Conservation (phyloP, 2,329 filamentous ascomycete species). For the Xylaria sp. region DNA sequence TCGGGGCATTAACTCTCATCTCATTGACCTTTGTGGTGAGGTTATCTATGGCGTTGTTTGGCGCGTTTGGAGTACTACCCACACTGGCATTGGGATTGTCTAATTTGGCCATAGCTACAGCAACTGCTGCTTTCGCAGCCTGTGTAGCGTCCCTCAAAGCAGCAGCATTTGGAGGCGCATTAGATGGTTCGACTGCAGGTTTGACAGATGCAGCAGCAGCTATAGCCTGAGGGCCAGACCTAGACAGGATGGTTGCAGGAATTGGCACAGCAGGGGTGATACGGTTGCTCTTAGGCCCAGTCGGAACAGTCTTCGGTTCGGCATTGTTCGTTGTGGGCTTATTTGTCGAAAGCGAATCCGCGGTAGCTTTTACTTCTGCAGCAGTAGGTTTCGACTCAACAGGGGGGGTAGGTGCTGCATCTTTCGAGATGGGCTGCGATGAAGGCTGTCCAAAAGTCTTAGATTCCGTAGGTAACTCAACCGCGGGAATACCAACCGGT, state of each 20-base stretch:
- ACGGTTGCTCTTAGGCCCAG: conserved; percentile 62
- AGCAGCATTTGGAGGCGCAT: conserved; percentile 52
- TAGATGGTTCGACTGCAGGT: conserved; percentile 52
- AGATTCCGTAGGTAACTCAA: conserved; percentile 62
- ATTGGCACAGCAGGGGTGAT: conserved; percentile 75
- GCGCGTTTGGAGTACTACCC: conserved; percentile 43
- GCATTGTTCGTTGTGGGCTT: conserved; percentile 51
- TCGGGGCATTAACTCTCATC: conserved; percentile 73
- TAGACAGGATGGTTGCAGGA: conserved; percentile 55
- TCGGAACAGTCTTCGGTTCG: conserved; percentile 54
- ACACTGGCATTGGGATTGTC: conserved; percentile 49
- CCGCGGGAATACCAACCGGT: conserved; percentile 56
- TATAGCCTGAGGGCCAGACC: conserved; percentile 45
- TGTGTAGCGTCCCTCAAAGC: conserved; percentile 74
- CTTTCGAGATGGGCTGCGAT: conserved; percentile 54
- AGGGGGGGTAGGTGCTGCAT: conserved; percentile 69
- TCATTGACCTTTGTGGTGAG: conserved; percentile 79
- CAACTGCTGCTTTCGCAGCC: conserved; percentile 80
- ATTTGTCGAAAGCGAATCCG: conserved; percentile 59
- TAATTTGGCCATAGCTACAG: conserved; percentile 81
- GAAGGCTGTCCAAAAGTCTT: conserved; percentile 61
- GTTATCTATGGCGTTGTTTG: conserved; percentile 70
- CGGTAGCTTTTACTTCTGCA: conserved; percentile 63
- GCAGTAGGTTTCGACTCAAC: conserved; percentile 74
- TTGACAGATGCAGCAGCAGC: conserved; percentile 49